Base-by-base conservation (phyloP, 495 filamentous ascomycete species). In the Hypomontagnella monticulosa region DNA sequence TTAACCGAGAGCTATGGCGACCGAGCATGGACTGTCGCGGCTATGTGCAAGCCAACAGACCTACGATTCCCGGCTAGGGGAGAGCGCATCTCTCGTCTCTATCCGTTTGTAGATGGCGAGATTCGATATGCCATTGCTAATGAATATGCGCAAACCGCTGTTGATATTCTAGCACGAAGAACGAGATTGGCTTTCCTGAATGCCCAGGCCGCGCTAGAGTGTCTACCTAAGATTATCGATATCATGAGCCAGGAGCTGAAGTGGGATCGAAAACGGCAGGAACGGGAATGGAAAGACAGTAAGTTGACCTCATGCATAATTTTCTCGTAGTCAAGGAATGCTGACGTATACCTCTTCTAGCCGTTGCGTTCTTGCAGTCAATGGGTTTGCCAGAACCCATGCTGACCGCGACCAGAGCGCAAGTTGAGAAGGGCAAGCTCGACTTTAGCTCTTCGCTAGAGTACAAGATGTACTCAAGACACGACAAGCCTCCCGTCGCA, bases 91-190 rank as follows among this genome's bases (percentile, higher is more conserved):
- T 88, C 90, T 2, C 63, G 82, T 14, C 82, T 97, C 37, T 98
- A 98, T 76, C 95, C 95, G 19, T 99, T 96, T 74, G 84, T 99
- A n/a, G 95, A 98, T 72, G 95, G 95, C 47, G 95, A 99, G 78
- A 85, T 99, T 20, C 85, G 93, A 32, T 99, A 97, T 70, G 93
- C 92, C 15, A 84, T 97, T 30, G 80, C 89, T 18, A 88, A 97
- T 75, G 95, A 99, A 77, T 97, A 97, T 66, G 95, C 95, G 9
- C 92, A 97, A 76, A 97, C 93, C 15, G 92, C 93, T 2, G 89
- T 93, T 9, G 95, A 99, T 74, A 90, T 98, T 16, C 79, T 99
- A 16, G 95, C 94, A 6, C 84, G 95, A 34, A 82, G 95, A 52
- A 99, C 91, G 46, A 83, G 95, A 37, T 77, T 99, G 61, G 92